Percentiles rank a stretch among this genome's conserved stretches.
Conservation (phyloP, 768 basidiomycete species). For the Boletus reticuloceps region DNA sequence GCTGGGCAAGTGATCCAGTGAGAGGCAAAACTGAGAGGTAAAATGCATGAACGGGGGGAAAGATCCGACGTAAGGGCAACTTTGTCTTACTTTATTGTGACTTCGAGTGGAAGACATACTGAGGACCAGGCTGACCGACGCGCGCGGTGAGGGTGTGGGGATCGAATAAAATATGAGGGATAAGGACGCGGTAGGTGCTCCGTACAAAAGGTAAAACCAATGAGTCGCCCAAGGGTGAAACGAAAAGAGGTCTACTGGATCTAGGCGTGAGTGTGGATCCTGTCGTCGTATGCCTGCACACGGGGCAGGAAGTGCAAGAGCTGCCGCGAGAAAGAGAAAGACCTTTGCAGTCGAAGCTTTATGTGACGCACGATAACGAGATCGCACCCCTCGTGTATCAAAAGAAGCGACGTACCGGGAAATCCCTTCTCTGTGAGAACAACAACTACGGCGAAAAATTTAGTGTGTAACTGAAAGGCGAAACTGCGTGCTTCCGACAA, state of each 20-base stretch:
- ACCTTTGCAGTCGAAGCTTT: conserved; percentile 16
- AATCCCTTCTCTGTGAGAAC: conserved; percentile 22
- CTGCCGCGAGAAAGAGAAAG: conserved; percentile 5
- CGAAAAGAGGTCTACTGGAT: background rate
- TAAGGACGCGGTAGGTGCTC: background rate
- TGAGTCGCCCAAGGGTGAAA: background rate
- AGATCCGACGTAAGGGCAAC: background rate
- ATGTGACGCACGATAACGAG: conserved; percentile 17
- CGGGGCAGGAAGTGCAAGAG: conserved; percentile 13
- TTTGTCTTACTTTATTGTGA: conserved; percentile 23
- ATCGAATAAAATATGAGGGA: background rate
- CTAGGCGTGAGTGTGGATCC: conserved; percentile 8
- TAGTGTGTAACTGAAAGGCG: background rate
- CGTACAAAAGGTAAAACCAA: background rate
- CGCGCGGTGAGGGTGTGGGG: too few species aligned
- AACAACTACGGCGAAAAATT: background rate
- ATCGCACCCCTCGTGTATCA: conserved; percentile 19
- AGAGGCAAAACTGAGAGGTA: conserved; percentile 19
- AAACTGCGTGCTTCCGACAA: background rate
- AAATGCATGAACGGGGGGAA: background rate
- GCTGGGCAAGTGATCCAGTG: conserved; percentile 18
- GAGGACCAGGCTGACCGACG: background rate
- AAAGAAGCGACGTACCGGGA: conserved; percentile 26
- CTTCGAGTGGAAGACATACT: conserved; percentile 17
- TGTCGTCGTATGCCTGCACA: conserved; percentile 24